Percentiles rank a stretch among this genome's conserved stretches.
Evolutionary conservation across 2,329 filamentous ascomycete species (phyloP).

Genomic region (Passalora sequoiae): DNA sequence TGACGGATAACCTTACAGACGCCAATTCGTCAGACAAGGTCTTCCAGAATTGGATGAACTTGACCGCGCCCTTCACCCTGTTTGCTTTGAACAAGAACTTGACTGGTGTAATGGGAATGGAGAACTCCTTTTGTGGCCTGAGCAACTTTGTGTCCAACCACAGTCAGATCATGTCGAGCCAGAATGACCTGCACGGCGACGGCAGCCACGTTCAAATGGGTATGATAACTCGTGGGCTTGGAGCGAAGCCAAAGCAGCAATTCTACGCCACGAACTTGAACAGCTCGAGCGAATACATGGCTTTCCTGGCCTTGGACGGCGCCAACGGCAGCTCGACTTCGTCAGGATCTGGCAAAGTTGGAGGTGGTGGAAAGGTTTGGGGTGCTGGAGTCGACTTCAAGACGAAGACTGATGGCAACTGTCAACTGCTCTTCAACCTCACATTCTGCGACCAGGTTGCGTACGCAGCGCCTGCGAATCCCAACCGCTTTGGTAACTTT

Average conservation of each 20-base stretch:
- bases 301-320: constrained; percentile 62
- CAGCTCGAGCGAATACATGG: constrained; percentile 64
- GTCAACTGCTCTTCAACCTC: constrained; percentile 80
- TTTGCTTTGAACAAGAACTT: constrained; percentile 65
- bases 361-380: constrained; percentile 74
- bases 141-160: constrained; percentile 51
- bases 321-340: constrained; percentile 51
- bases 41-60: constrained; percentile 52
- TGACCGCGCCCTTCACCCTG: constrained; percentile 63
- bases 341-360: constrained; percentile 51
- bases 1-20: constrained; percentile 66
- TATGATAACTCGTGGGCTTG: constrained; percentile 64
- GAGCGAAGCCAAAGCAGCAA: constrained; percentile 72
- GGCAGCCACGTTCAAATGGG: constrained; percentile 43
- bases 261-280: constrained; percentile 79
- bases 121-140: constrained; percentile 78
- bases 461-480: constrained; percentile 84
- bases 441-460: constrained; percentile 82
- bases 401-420: constrained; percentile 79
- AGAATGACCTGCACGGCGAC: constrained; percentile 45
- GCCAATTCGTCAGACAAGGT: constrained; percentile 44
- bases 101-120: constrained; percentile 60
- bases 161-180: constrained; percentile 55
- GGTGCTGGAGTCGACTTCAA: constrained; percentile 60
- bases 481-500: constrained; percentile 43